phyloP scores from a whole-genome alignment of 768 basidiomycete species.

The Cytidiella melzeri region DNA sequence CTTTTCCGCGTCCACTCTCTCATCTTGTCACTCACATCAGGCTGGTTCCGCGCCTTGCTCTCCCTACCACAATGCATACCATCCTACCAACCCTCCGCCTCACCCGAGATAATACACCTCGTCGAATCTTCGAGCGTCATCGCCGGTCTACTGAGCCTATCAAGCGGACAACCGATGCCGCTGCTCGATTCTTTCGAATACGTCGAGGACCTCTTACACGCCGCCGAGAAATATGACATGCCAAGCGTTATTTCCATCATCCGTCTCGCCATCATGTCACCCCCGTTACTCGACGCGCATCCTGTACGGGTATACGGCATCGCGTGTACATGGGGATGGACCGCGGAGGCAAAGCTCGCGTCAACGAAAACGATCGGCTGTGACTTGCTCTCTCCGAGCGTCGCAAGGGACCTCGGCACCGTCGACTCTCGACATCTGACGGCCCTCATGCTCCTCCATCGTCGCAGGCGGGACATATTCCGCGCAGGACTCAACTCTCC shows the following conservation, averaged over 20 bases:
- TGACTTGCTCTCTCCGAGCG: constrained; percentile 31
- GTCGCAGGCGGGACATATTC: constrained; percentile 33
- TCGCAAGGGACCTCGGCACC: constrained; percentile 27
- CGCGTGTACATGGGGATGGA: constrained; percentile 39
- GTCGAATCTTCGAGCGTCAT: constrained; percentile 33
- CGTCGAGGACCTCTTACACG: constrained; percentile 34
- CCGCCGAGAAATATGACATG: constrained; percentile 42
- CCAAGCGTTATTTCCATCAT: constrained; percentile 38
- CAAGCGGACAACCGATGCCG: constrained; percentile 35
- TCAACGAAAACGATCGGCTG: constrained; percentile 35
- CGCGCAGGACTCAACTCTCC: constrained; percentile 30
- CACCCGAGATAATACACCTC: constrained; percentile 19
- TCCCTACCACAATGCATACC: constrained; percentile 15
- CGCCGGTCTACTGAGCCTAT: constrained; percentile 34
- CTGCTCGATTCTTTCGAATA: constrained; percentile 35
- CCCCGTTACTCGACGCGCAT: constrained; percentile 32
- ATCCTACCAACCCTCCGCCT: not conserved
- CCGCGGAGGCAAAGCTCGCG: constrained; percentile 37
- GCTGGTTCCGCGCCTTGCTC: constrained; percentile 25
- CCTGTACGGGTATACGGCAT: constrained; percentile 45
- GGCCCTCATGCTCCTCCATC: constrained; percentile 36
- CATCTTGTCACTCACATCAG: constrained; percentile 19
- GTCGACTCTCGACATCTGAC: constrained; percentile 32
- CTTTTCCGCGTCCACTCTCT: constrained; percentile 20
- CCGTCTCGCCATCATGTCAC: constrained; percentile 36